Evolutionary conservation across 805 yeast genomes (phyloP).

Genomic region (Myxozyma vanderwaltii): DNA sequence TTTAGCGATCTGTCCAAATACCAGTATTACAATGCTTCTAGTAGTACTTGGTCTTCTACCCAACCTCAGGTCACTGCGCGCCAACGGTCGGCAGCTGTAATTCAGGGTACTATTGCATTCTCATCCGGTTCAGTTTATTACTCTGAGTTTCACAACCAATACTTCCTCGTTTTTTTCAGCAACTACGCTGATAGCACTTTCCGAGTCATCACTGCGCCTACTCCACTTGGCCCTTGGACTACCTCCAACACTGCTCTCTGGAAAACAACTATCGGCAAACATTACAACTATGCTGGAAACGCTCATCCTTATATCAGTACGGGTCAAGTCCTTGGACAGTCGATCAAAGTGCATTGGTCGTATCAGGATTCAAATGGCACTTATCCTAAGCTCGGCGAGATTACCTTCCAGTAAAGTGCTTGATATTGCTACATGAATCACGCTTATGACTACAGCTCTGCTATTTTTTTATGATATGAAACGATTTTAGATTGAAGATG

Average conservation of each 20-base stretch:
- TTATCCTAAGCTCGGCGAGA: constrained; percentile 13
- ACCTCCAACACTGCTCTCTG: constrained; percentile 11
- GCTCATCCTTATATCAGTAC: constrained; percentile 14
- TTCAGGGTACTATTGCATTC: constrained; percentile 25
- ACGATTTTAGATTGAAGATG: too few species aligned
- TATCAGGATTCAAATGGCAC: constrained; percentile 22
- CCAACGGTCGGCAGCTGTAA: constrained; percentile 22
- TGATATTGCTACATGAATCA: too few species aligned
- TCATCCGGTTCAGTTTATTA: constrained; percentile 26
- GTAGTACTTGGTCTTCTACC: constrained; percentile 15
- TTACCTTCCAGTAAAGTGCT: neutral
- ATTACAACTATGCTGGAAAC: constrained; percentile 28
- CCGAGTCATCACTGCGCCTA: constrained; percentile 17
- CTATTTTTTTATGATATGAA: too few species aligned
- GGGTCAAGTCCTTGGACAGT: constrained; percentile 19
- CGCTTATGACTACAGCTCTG: too few species aligned
- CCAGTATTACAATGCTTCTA: constrained; percentile 22
- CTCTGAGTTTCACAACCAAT: constrained; percentile 31
- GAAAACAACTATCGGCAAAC: constrained; percentile 8
- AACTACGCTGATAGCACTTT: constrained; percentile 29
- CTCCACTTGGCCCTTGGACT: constrained; percentile 32
- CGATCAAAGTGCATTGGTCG: constrained; percentile 17
- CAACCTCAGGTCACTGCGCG: constrained; percentile 28
- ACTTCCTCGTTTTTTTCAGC: constrained; percentile 23
- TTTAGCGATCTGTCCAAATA: constrained; percentile 4